Conservation (phyloP, 208 protist genomes). For the Trypanosoma grayi region DNA sequence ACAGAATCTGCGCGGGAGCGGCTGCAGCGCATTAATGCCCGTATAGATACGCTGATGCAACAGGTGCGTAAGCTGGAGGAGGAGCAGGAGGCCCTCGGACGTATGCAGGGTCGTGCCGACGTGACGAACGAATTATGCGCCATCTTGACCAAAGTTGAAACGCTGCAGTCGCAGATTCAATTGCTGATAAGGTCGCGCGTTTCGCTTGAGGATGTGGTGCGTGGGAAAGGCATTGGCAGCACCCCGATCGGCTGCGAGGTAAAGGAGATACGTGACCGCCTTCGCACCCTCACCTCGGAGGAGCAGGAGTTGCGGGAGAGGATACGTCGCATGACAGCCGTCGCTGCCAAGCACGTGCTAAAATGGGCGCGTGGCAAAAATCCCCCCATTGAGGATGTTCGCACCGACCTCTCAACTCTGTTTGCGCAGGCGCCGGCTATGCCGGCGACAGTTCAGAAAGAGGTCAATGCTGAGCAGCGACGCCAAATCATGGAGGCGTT, state of each 20-base stretch:
- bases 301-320: slow-evolving; percentile 55
- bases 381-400: slow-evolving; percentile 45
- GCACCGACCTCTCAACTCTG: slow-evolving; percentile 2
- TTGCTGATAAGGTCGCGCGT: slow-evolving; percentile 51
- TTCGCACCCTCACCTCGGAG: slow-evolving; percentile 44
- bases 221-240: slow-evolving; percentile 19
- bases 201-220: slow-evolving; percentile 23
- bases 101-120: slow-evolving; percentile 53
- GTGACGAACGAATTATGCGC: slow-evolving; percentile 46
- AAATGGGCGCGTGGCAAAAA: slow-evolving; percentile 83
- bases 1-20: slow-evolving; percentile 36
- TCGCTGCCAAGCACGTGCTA: slow-evolving; percentile 61
- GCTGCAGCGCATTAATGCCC: slow-evolving; percentile 42
- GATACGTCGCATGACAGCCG: slow-evolving; percentile 61
- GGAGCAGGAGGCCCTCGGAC: slow-evolving; percentile 44
- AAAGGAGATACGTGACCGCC: slow-evolving; percentile 50
- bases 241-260: slow-evolving; percentile 53
- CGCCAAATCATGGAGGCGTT: slow-evolving; percentile 51
- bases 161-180: slow-evolving; percentile 51
- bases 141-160: slow-evolving; percentile 53
- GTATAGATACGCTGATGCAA: slow-evolving; percentile 43
- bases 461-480: slow-evolving; percentile 30
- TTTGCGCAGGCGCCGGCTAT: background rate
- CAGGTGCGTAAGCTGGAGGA: slow-evolving; percentile 58
- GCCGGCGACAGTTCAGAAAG: slow-evolving; percentile 3